Base-by-base conservation (phyloP, 495 filamentous ascomycete genomes). In the Xylaria cubensis region DNA sequence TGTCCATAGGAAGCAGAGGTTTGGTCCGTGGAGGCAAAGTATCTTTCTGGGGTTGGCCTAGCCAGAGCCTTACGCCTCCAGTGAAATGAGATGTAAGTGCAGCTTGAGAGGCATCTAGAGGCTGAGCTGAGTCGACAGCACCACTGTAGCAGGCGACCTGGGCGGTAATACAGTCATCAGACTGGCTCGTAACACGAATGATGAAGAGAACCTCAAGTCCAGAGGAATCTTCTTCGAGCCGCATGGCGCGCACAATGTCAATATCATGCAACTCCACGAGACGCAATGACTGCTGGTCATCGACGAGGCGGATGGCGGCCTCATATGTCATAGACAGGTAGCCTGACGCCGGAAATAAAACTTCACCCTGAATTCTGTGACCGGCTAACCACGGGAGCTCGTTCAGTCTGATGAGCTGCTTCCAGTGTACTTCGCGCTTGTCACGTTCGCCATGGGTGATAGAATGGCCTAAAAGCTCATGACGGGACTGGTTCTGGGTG, bases 391-490 rank as follows among this genome's bases (percentile, higher is more conserved):
- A 66, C 0, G 64, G 29, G 1, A 53, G 19, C 46, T 66, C 64
- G 29, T 10, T 66, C 10, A 53, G 9, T 2, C 44, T 34, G 6
- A 66, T 7, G 6, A 51, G 44, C 9, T 66, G 13, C 3, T 24
- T 50, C 42, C 26, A 66, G 17, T 51, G 64, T 8, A 59, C 36
- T 32, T 69, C 66, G 3, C 50, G 65, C 24, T 39, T 68, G 48
- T 9, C n/a, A 15, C 32, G 46, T 5, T 55, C 48, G 9, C 64
- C 74, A 21, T 75, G 79, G 10, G 62, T 55, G 19, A n/a, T 67
- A 29, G 19, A 48, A 12, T 70, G 72, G 32, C 86, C 86, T 0
- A 88, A 76, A 0, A 88, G 78, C 39, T 79, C 76, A 64, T 87
- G 83, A 4, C 77, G 75, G 0, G 78, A 69, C 2, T 76, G 48